Conservation (phyloP, 805 yeast genomes). For the Debaryomyces maramus region DNA sequence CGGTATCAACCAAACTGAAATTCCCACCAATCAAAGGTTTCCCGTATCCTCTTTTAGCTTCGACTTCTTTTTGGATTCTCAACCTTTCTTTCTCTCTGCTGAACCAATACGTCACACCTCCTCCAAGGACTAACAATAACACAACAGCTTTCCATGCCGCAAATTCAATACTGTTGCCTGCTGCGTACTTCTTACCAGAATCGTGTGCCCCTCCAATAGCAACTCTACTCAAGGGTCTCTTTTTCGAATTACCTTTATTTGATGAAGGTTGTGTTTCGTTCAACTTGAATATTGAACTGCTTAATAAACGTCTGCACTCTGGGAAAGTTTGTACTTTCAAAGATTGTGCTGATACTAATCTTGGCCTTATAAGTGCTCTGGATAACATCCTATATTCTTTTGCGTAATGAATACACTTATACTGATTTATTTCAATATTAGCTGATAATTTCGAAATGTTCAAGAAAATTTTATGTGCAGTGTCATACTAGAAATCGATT, state of each 20-base stretch:
- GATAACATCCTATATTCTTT: neutral
- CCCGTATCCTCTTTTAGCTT: slow-evolving; percentile 83
- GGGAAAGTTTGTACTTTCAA: neutral
- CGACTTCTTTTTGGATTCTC: slow-evolving; percentile 74
- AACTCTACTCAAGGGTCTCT: slow-evolving; percentile 74
- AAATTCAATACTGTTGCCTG: slow-evolving; percentile 58
- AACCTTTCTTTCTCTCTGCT: slow-evolving; percentile 73
- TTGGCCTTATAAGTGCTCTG: neutral
- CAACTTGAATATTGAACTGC: slow-evolving; percentile 2
- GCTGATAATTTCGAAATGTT: no score
- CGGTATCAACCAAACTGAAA: slow-evolving; percentile 67
- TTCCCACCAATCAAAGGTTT: slow-evolving; percentile 93
- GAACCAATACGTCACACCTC: slow-evolving; percentile 69
- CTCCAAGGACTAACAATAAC: slow-evolving; percentile 67
- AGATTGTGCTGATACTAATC: neutral
- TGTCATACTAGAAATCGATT: no score
- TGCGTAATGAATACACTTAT: no score
- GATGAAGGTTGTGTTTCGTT: neutral
- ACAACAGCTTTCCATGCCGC: slow-evolving; percentile 83
- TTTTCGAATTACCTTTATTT: slow-evolving; percentile 12
- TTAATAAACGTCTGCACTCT: slow-evolving; percentile 2
- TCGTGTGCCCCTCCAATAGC: slow-evolving; percentile 64
- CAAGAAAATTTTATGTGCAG: no score
- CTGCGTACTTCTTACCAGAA: slow-evolving; percentile 34
- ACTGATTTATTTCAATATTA: no score